Base-by-base conservation (phyloP, 805 yeast species). In the Saccharomycopsis synnaedendra region DNA sequence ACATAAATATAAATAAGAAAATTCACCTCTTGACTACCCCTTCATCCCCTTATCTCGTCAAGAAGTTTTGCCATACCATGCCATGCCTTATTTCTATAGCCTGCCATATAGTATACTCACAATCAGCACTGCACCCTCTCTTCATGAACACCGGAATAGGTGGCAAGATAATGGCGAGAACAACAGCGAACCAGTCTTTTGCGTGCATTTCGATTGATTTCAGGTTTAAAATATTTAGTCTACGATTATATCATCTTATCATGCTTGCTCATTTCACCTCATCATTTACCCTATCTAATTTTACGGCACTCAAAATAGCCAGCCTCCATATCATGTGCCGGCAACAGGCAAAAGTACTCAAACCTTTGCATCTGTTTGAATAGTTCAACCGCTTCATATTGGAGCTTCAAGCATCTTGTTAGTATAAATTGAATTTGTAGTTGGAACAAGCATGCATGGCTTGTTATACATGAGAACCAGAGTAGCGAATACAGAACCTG, bases 121-220 rank as follows among this genome's bases (percentile, higher is more conserved):
- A 75, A 57, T 78, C 85, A 36, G 76, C 72, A 3, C 82, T 72
- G 47, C 70, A 69, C 1, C 89, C 89, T 56, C 85, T 66, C 62
- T 83, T 83, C 53, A 81, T 59, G 43, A 78, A 71, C 29, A 83
- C 89, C 5, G 88, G 83, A 37, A 82, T 65, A 5, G 87, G 87
- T 7, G 90, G 90, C 6, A 82, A 57, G 59, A 83, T 76, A 48
- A 82, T 69, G 1, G 86, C 85, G 46, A 83, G 58, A 44, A 82
- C 69, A 2, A 83, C 87, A 51, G 80, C 60, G 49, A 82, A 68
- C 86, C 87, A 75, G 63, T 76, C 82, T 41, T 34, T 41, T 5
- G 66, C 62, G 55, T 64, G 67, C 67, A 64, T 64, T 38, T 50
- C 51, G 45, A 48, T 44, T 33, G 32, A 19, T 11, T 19, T 19